phyloP scores from a whole-genome alignment of 257 asterid genomes.

The Buddleja alternifolia region DNA sequence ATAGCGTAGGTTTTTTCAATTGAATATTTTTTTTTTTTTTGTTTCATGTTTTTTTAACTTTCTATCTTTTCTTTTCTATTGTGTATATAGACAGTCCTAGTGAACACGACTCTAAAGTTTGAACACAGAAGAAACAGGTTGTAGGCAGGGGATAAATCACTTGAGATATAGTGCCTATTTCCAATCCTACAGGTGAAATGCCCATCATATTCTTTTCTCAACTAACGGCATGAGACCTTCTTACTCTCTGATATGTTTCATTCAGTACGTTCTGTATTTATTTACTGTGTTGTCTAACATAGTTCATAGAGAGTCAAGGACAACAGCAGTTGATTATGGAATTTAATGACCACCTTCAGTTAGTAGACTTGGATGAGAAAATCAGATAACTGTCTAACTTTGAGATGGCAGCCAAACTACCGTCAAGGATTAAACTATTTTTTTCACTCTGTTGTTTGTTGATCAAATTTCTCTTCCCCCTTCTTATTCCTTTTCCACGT shows the following conservation, averaged over 20 bases:
- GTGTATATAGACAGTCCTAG: background rate
- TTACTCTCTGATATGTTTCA: background rate
- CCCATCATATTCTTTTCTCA: background rate
- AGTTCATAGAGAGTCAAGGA: background rate
- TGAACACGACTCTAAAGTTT: background rate
- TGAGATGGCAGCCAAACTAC: background rate
- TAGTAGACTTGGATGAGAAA: background rate
- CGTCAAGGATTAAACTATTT: background rate
- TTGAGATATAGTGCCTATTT: background rate
- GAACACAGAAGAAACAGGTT: background rate
- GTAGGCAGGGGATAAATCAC: no score
- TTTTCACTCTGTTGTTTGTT: background rate
- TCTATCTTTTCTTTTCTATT: background rate
- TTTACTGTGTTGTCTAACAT: background rate
- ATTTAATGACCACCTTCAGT: background rate
- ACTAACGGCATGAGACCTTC: background rate
- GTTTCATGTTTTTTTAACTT: background rate
- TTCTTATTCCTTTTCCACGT: no score
- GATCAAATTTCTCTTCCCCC: no score
- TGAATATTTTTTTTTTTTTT: background rate
- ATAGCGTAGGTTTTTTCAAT: background rate
- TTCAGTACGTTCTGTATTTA: background rate
- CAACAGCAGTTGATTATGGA: conserved; percentile 3
- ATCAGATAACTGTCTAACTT: background rate
- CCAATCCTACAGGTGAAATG: background rate